These are phyloP conservation scores for Citrus maxima DNA, from an alignment of 345 rosid species.

Conservation along the genomic window DNA sequence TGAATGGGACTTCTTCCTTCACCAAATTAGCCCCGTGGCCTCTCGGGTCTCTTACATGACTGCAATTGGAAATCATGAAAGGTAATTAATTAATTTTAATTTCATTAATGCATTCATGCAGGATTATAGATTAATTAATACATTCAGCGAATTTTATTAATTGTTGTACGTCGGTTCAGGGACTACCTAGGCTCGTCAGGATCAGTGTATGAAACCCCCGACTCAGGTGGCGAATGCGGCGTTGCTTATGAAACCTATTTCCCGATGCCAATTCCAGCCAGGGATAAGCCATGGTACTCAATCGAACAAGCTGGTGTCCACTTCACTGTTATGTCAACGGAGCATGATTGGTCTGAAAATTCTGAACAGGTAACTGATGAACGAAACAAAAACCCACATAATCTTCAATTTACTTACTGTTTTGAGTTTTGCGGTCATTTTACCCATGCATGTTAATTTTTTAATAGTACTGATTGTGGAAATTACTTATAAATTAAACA, in stretches of 20 bases:
- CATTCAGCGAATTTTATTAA: no score
- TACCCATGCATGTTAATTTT: background rate
- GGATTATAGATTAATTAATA: no score
- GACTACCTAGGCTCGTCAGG: constrained; percentile 44
- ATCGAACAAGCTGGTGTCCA: constrained; percentile 56
- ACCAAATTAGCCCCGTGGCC: constrained; percentile 52
- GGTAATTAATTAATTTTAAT: constrained; percentile 20
- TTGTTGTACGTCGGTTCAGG: constrained; percentile 19
- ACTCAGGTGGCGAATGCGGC: constrained; percentile 80
- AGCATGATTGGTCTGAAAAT: constrained; percentile 42
- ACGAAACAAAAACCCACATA: no score
- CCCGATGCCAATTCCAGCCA: constrained; percentile 58
- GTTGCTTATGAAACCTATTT: constrained; percentile 64
- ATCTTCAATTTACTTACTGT: no score
- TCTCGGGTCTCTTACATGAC: constrained; percentile 70
- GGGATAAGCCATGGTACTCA: constrained; percentile 76
- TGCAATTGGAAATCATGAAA: constrained; percentile 72
- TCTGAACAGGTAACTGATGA: constrained; percentile 53
- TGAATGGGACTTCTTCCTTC: constrained; percentile 72
- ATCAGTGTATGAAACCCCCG: constrained; percentile 34
- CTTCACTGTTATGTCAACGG: constrained; percentile 60
- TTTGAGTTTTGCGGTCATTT: no score
- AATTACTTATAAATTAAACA: background rate
- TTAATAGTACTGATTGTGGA: no score
- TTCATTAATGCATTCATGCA: no score